phyloP scores from a whole-genome alignment of 169 alveolate species.

The Miamiensis avidus region DNA sequence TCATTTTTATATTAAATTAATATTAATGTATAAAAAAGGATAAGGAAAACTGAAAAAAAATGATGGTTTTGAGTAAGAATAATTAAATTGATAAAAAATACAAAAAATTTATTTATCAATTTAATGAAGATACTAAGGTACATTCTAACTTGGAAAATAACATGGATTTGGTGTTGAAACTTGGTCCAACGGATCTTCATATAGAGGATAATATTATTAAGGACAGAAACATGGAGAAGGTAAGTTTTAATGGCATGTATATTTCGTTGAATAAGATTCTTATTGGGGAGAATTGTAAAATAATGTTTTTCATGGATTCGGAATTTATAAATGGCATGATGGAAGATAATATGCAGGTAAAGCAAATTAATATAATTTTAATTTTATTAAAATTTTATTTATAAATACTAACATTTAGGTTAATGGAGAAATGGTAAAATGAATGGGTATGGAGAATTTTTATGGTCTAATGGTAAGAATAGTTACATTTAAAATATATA shows the following conservation, averaged over 20 bases:
- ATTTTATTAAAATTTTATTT: not conserved
- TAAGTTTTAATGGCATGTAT: conserved; percentile 24
- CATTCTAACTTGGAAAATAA: not conserved
- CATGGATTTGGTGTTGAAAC: conserved; percentile 63
- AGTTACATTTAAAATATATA: no score
- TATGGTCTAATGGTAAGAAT: conserved; percentile 67
- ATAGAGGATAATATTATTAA: conserved; percentile 35
- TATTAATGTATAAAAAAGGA: not conserved
- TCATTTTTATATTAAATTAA: no score
- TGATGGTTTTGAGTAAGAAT: not conserved
- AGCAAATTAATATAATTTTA: no score
- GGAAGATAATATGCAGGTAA: conserved; percentile 29
- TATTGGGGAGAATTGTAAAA: conserved; percentile 40
- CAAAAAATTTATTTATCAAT: no score
- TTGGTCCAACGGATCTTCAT: conserved; percentile 48
- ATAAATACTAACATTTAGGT: conserved; percentile 59
- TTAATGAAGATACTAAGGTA: no score
- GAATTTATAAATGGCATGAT: conserved; percentile 48
- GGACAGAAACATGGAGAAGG: conserved; percentile 56
- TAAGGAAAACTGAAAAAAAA: not conserved
- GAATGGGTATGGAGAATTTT: conserved; percentile 72
- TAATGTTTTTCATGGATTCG: conserved; percentile 35
- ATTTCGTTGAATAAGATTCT: conserved; percentile 14
- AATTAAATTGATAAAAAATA: no score
- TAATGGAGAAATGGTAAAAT: conserved; percentile 64